Evolutionary conservation across 805 yeast genomes (phyloP), one percentile per base, ranked within the genome.

Genomic region (baker's yeast (Saccharomyces cerevisiae)): DNA sequence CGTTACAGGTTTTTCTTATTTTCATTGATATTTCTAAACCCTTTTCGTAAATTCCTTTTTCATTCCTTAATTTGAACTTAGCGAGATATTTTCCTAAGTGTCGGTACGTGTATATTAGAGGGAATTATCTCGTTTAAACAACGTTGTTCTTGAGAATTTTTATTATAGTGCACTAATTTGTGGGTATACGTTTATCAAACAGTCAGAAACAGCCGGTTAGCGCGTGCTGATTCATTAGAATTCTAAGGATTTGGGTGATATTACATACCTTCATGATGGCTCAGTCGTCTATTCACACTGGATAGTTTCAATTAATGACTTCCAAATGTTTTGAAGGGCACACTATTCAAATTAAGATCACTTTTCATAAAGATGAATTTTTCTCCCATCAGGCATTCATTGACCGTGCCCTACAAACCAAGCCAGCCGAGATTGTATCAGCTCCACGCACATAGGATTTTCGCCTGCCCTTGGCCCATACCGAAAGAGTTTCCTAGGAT

Each of bases 201-300:
- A 9, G 22, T 24, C 11, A 17, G 3, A 13, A 11, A 17, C 9
- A 36, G 24, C 9, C 24, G 6, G 11, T 11, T 3, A 36, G 43
- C 43, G 17, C 6, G 24, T 36, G 24, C 24, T 17, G 22, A 9
- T 36, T 8, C 24, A 17, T 36, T 36, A 36, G 43, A 36, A 36
- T 36, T 36, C 43, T 8, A 17, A 36, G 17, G 24, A 3, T 36
- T 36, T n/a, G 24, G 43, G 43, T 36, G 13, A 17, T 9, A 14
- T 49, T 41, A 69, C 74, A 70, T 70, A 70, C 74, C 74, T 70
- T 70, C 74, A 70, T 70, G 68, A 63, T 70, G 72, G 70, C 67
- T 61, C 70, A 66, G 67, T 68, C 63, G 66, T 64, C 65, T 64
- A 6, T 36, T 36, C 43, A 17, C 43, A 36, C 43, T 36, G 8